These are phyloP conservation scores for Ceratocystis colombiana DNA, from an alignment of 2,329 filamentous ascomycete species.

Conservation along the genomic window DNA sequence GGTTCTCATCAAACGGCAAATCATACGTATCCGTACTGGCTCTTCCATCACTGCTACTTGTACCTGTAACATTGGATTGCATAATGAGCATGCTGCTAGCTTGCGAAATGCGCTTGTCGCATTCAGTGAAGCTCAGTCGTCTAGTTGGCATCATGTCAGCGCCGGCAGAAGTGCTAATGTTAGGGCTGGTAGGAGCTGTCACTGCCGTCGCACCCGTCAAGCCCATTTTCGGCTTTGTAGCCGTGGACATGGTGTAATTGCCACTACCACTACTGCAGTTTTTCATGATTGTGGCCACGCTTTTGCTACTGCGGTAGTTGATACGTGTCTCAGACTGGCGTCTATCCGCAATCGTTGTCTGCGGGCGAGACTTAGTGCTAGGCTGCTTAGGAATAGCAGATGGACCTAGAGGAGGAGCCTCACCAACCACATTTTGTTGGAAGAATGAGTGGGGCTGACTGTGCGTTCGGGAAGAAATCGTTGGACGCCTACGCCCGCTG, in stretches of 20 bases:
- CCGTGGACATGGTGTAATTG: neutral
- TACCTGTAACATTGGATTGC: slow-evolving; percentile 46
- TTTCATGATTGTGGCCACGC: slow-evolving; percentile 28
- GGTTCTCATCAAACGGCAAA: slow-evolving; percentile 17
- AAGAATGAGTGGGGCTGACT: slow-evolving; percentile 25
- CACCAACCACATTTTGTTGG: slow-evolving; percentile 18
- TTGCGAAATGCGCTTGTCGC: slow-evolving; percentile 50
- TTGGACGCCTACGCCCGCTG: slow-evolving; percentile 20
- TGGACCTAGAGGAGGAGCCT: slow-evolving; percentile 20
- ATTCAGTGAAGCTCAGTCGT: slow-evolving; percentile 51
- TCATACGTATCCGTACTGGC: slow-evolving; percentile 21
- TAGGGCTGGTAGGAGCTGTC: slow-evolving; percentile 9
- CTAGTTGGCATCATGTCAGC: slow-evolving; percentile 37
- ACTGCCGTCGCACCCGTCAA: neutral
- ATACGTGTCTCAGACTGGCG: slow-evolving; percentile 25
- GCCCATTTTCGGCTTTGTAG: neutral
- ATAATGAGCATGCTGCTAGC: slow-evolving; percentile 51
- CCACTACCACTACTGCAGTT: slow-evolving; percentile 22
- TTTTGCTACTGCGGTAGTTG: slow-evolving; percentile 7
- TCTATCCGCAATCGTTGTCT: slow-evolving; percentile 33
- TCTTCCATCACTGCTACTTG: slow-evolving; percentile 37
- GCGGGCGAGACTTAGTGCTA: slow-evolving; percentile 6
- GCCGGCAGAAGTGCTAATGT: neutral
- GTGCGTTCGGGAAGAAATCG: slow-evolving; percentile 25
- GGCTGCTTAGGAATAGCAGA: slow-evolving; percentile 23